These are phyloP conservation scores for Talaromyces sp. DNA, from an alignment of 2,329 filamentous ascomycete species.

Conservation along the genomic window DNA sequence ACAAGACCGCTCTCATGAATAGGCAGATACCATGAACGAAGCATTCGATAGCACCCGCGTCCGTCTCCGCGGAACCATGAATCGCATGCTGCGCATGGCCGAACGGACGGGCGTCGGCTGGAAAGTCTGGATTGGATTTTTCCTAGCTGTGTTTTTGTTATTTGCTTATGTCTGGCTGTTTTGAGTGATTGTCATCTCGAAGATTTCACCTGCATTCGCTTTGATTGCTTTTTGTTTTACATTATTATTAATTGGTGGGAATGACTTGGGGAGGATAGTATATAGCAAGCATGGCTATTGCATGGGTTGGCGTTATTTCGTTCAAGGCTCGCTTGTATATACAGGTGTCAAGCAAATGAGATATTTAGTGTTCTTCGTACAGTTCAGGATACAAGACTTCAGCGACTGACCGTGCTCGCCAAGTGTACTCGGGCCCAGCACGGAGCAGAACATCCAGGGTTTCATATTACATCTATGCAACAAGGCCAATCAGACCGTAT, in stretches of 20 bases:
- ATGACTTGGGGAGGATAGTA: background rate
- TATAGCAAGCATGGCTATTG: slow-evolving; percentile 6
- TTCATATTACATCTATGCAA: slow-evolving; percentile 78
- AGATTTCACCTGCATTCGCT: background rate
- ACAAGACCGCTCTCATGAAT: background rate
- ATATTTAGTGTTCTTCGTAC: background rate
- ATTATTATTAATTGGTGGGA: background rate
- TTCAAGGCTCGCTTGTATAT: background rate
- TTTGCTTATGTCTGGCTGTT: slow-evolving; percentile 95
- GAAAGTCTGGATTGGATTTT: slow-evolving; percentile 91
- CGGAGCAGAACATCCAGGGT: slow-evolving; percentile 69
- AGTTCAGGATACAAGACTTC: slow-evolving; percentile 26
- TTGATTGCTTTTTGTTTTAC: background rate
- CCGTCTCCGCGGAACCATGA: slow-evolving; percentile 88
- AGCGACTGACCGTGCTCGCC: slow-evolving; percentile 53
- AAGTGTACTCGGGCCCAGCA: slow-evolving; percentile 63
- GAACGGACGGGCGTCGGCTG: slow-evolving; percentile 91
- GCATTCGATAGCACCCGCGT: slow-evolving; percentile 81
- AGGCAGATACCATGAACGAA: slow-evolving; percentile 84
- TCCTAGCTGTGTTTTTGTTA: slow-evolving; percentile 73
- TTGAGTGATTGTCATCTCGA: slow-evolving; percentile 38
- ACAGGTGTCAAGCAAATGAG: background rate
- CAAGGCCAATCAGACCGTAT: slow-evolving; percentile 65
- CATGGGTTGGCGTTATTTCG: background rate
- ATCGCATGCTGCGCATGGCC: slow-evolving; percentile 93